These are phyloP conservation scores for Pestalotiopsis sp. DNA, from an alignment of 2,329 filamentous ascomycete genomes.

Conservation along the genomic window DNA sequence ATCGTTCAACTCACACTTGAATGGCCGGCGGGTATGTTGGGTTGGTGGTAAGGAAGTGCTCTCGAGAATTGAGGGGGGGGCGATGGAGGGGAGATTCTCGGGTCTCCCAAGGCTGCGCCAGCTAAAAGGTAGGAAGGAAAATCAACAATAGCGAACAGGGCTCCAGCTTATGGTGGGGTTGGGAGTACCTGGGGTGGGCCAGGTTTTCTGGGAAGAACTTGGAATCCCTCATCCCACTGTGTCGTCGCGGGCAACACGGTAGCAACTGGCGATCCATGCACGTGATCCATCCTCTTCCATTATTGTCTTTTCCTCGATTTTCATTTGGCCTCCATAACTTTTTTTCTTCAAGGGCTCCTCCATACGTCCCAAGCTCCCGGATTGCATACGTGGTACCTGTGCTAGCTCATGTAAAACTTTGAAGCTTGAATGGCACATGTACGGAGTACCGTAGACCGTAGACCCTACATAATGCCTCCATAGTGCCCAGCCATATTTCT, in stretches of 20 bases:
- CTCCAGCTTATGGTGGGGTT: conserved; percentile 4
- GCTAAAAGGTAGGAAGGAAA: not conserved
- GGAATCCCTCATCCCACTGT: conserved; percentile 5
- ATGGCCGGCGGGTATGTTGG: not conserved
- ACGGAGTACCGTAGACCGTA: too few relatives aligned
- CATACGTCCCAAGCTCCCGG: not conserved
- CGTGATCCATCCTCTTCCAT: conserved; percentile 2
- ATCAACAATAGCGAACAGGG: not conserved
- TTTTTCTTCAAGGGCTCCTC: not conserved
- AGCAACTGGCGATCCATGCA: not conserved
- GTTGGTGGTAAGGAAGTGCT: conserved; percentile 2
- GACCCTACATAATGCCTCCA: too few relatives aligned
- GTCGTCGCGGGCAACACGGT: conserved; percentile 9
- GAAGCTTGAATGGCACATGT: too few relatives aligned
- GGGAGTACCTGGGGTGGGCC: not conserved
- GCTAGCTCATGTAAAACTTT: not conserved
- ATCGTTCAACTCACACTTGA: not conserved
- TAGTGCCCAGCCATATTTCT: too few relatives aligned
- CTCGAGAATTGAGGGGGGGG: conserved; percentile 2
- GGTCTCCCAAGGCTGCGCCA: not conserved
- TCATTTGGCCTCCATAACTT: not conserved
- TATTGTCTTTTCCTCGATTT: not conserved
- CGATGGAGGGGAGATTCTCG: conserved; percentile 8
- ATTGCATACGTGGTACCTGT: not conserved
- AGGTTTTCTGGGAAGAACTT: not conserved